Percentiles rank a stretch among this genome's conserved stretches.
These are phyloP conservation scores for Chrysoporthe puriensis DNA, from an alignment of 2,329 filamentous ascomycete species.

Conservation along the genomic window DNA sequence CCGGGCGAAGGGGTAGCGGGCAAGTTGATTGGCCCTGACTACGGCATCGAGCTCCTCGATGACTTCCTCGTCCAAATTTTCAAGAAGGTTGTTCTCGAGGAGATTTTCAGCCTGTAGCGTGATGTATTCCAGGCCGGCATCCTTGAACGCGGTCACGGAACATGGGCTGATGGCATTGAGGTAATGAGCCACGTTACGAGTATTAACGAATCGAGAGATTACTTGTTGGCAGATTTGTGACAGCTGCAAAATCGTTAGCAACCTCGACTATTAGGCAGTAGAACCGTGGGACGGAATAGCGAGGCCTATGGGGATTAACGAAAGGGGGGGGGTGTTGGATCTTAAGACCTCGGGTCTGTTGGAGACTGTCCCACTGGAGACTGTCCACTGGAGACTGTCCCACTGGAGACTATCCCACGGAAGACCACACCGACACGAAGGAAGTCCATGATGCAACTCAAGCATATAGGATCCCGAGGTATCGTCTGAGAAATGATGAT, in stretches of 20 bases:
- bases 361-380: background rate
- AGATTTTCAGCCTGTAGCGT: slow-evolving; percentile 90
- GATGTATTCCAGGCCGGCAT: slow-evolving; percentile 86
- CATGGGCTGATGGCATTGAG: slow-evolving; percentile 86
- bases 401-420: background rate
- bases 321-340: background rate
- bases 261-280: background rate
- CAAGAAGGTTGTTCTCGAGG: slow-evolving; percentile 86
- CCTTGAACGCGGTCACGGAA: slow-evolving; percentile 82
- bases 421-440: background rate
- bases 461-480: background rate
- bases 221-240: slow-evolving; percentile 87
- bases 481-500: background rate
- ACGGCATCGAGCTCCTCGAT: slow-evolving; percentile 77
- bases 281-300: background rate
- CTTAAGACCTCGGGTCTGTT: background rate
- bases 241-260: slow-evolving; percentile 43
- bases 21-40: slow-evolving; percentile 81
- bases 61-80: slow-evolving; percentile 84
- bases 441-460: background rate
- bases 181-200: slow-evolving; percentile 81
- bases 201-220: slow-evolving; percentile 82
- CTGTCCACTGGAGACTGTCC: background rate
- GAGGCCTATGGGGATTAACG: background rate
- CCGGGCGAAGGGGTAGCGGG: slow-evolving; percentile 75